phyloP scores from a whole-genome alignment of 2,329 filamentous ascomycete species.

The Neofusicoccum kwambonambiense region DNA sequence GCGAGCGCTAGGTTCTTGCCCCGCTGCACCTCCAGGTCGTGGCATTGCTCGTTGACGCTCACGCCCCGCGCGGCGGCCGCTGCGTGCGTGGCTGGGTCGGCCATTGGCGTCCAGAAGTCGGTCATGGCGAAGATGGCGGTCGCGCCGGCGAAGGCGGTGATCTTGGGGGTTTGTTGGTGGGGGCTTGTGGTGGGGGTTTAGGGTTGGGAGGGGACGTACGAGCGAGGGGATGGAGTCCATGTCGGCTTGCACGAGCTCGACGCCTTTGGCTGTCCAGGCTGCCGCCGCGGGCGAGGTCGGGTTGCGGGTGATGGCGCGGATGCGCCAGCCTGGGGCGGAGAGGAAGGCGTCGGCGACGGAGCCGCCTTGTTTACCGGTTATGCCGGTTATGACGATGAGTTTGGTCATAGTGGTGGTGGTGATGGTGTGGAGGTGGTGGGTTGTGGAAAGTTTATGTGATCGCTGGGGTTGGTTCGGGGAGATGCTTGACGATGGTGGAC shows the following conservation, averaged over 20 bases:
- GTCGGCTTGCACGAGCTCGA: constrained; percentile 40
- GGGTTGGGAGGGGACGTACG: background rate
- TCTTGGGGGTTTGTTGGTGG: no score
- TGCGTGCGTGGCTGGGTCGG: background rate
- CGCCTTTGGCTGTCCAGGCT: constrained; percentile 29
- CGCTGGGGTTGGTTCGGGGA: no score
- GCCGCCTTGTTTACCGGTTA: background rate
- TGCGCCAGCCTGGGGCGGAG: constrained; percentile 24
- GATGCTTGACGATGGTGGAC: no score
- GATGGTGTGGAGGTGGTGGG: no score
- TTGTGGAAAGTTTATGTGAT: no score
- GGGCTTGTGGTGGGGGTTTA: no score
- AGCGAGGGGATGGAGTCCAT: constrained; percentile 35
- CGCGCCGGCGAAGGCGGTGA: constrained; percentile 37
- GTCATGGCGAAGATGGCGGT: constrained; percentile 41
- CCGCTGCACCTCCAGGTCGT: background rate
- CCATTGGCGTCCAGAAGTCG: constrained; percentile 25
- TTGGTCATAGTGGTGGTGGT: no score
- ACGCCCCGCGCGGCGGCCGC: background rate
- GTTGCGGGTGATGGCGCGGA: constrained; percentile 46
- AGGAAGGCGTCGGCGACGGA: constrained; percentile 22
- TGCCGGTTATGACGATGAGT: background rate
- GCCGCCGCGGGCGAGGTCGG: constrained; percentile 36
- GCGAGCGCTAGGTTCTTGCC: background rate
- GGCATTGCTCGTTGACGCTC: background rate